Base-by-base conservation (phyloP, 176 grass and related monocot genomes). In the Urochloa ruziziensis region DNA sequence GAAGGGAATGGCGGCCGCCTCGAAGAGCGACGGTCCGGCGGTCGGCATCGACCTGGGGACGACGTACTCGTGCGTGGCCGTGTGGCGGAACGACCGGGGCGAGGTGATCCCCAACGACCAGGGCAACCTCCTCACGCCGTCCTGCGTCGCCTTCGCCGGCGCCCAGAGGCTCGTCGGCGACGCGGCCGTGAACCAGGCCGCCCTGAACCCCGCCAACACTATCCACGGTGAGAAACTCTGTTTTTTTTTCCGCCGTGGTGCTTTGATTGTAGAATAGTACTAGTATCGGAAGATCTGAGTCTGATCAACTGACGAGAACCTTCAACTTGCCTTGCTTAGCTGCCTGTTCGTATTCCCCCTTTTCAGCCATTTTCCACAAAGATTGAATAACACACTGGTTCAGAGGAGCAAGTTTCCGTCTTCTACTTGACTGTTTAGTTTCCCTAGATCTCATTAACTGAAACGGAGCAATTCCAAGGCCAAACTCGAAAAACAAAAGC, bases 41-140 rank as follows among this genome's bases (percentile, higher is more conserved):
- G 7, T 80, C 19, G 78, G 78, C 62, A 67, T 80, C 78, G 78
- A 80, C 47, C 62, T 80, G 2, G 78, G 62, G 0, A 80, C 77
- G 62, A 80, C 62, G 30, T 67, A 81, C 25, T 81, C 65, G 34
- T 82, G 80, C 37, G 80, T 59, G 18, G 80, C 80, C 5, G 52
- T 71, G 66, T 82, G 80, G 80, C 80, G 66, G 24, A 0, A 17
- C 51, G 35, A 30, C 52, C 36, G 25, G 17, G 80, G 25, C 5
- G 66, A 82, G 66, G 52, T 82, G 5, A 82, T 82, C n/a, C 61
- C 79, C 23, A 91, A 89, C 82, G 92, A 86, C 62, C 82, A 86
- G 84, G 92, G 92, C 74, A 88, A 91, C 44, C 86, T 67, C 68
- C 88, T 91, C 75, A 94, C 88, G 13, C 88, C 92, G 24, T 94